Conservation (phyloP, 208 protist genomes). For the Acanthamoeba sp. region DNA sequence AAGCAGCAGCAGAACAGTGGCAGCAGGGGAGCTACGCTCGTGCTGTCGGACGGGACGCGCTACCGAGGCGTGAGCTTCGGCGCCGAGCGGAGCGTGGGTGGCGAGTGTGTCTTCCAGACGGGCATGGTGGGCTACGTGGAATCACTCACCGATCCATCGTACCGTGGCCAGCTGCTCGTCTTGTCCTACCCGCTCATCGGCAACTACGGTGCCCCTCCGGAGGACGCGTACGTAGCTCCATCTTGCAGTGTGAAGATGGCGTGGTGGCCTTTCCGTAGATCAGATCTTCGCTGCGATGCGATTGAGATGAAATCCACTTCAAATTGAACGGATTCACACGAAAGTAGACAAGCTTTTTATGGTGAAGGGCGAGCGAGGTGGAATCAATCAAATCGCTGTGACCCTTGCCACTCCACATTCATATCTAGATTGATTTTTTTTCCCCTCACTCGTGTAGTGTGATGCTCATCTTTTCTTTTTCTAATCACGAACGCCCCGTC, state of each 20-base stretch:
- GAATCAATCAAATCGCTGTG: background rate
- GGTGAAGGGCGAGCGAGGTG: too few relatives aligned
- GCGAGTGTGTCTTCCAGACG: conserved; percentile 92
- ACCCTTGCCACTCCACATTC: background rate
- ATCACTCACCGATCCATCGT: conserved; percentile 98
- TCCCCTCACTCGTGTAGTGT: background rate
- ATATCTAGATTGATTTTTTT: background rate
- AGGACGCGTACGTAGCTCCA: background rate
- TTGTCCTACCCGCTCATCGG: conserved; percentile 98
- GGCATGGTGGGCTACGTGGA: conserved; percentile 94
- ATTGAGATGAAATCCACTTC: background rate
- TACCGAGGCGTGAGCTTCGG: conserved; percentile 97
- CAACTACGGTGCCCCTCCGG: conserved; percentile 97
- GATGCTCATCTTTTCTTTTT: background rate
- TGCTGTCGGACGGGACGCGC: conserved; percentile 95
- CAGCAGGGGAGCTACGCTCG: conserved; percentile 83
- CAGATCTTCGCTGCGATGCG: too few relatives aligned
- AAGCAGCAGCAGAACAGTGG: conserved; percentile 32
- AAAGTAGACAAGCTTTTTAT: too few relatives aligned
- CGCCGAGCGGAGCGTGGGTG: conserved; percentile 90
- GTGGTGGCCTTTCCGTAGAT: background rate
- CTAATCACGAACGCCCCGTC: background rate
- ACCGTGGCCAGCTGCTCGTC: conserved; percentile 98
- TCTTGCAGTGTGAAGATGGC: background rate
- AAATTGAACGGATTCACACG: too few relatives aligned